A percentile compares a stretch with the other conserved stretches of the same genome.
phyloP scores from a whole-genome alignment of 345 rosid species.

The Syzygium oleosum region DNA sequence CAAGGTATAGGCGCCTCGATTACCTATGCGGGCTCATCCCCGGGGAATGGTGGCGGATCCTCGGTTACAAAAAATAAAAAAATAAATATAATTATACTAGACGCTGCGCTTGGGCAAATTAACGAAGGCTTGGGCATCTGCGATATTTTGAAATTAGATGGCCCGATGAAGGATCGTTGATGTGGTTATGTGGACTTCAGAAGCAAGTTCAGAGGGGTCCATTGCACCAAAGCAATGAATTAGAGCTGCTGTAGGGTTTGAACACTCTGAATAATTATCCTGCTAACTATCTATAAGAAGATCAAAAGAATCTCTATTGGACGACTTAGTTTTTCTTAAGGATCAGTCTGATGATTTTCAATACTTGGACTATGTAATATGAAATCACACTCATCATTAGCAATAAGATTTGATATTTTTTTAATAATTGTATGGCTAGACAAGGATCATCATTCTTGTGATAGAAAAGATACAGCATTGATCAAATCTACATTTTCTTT shows the following conservation, averaged over 20 bases:
- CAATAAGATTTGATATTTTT: too few species aligned
- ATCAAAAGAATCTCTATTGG: too few species aligned
- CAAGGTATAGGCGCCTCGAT: too few species aligned
- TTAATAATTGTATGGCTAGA: background rate
- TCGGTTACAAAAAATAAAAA: too few species aligned
- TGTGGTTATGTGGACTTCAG: background rate
- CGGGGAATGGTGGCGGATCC: too few species aligned
- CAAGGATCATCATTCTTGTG: background rate
- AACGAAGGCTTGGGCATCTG: background rate
- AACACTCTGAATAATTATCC: background rate
- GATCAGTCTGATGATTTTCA: background rate
- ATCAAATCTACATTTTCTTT: background rate
- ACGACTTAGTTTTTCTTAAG: background rate
- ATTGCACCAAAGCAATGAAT: background rate
- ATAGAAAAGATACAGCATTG: background rate
- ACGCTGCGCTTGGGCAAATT: background rate
- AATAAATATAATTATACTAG: background rate
- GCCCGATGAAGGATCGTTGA: background rate
- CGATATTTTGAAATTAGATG: background rate
- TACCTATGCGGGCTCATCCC: too few species aligned
- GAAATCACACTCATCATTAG: background rate
- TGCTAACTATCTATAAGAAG: too few species aligned
- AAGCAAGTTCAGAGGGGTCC: background rate
- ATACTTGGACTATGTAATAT: background rate
- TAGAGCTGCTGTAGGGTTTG: background rate